Base-by-base conservation (phyloP, 1,284 basidiomycete genomes). In the Ustilago tritici region DNA sequence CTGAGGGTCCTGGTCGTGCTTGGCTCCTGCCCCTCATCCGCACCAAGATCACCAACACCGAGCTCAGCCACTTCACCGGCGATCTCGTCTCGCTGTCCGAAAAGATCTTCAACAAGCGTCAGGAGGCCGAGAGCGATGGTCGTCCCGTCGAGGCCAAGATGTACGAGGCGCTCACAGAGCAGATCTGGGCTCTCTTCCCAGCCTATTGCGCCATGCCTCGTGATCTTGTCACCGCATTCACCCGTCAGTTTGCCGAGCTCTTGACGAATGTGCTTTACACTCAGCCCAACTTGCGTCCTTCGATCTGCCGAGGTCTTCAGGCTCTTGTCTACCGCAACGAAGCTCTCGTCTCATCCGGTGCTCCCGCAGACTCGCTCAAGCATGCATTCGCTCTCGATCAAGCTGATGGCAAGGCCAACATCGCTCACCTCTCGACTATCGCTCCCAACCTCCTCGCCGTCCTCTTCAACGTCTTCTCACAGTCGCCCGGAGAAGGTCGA, bases 381-480 rank as follows among this genome's bases (percentile, higher is more conserved):
- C 87, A 88, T 61, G 87, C 88, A 47, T 90, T 90, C 59, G 89
- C 89, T 23, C 80, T 90, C 32, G 88, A 88, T 65, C 89, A 89
- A 35, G 89, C 89, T 38, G 90, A 91, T 70, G 94, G 93, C 2
- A 85, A 88, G 41, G 88, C 88, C 56, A 95, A 95, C 82, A 81
- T 98, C 31, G 88, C 86, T 2, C 92, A 93, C 85, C 89, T 99
- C 65, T 91, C 90, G 56, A 89, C 89, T 0, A 92, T 98, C 82
- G 92, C 92, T 0, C 93, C 95, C 84, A 96, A 94, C 83, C 95
- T 97, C 91, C 90, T 98, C 32, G 92, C 94, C 0, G 94, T 98
- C 4, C 89, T 98, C 52, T 96, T 98, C 89, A 98, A 99, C 85
- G 92, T 99, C n/a, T 98, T 98, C 86, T 90, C 92, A 70, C 95